phyloP scores from a whole-genome alignment of 2,329 filamentous ascomycete species.

The Aspergillus tamarii region DNA sequence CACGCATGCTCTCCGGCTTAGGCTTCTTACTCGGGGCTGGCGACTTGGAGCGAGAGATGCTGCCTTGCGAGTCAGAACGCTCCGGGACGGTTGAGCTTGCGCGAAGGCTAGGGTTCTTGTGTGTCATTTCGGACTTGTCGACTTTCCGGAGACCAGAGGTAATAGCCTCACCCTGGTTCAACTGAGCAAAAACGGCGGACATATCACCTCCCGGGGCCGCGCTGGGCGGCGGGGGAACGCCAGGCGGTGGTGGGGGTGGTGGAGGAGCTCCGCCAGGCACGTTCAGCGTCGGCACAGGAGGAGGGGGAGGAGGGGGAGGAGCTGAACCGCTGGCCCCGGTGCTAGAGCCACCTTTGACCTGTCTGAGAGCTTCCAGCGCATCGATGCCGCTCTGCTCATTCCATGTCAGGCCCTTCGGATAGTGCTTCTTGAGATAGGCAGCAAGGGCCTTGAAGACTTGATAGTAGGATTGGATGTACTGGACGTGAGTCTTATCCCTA shows the following conservation, averaged over 20 bases:
- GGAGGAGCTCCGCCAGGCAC: conserved; percentile 64
- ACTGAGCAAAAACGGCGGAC: conserved; percentile 84
- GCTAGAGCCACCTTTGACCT: conserved; percentile 49
- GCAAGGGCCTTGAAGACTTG: conserved; percentile 81
- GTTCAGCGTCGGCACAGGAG: conserved; percentile 49
- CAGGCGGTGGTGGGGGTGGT: conserved; percentile 68
- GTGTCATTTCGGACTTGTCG: conserved; percentile 94
- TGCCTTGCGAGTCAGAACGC: conserved; percentile 56
- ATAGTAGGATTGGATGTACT: conserved; percentile 94
- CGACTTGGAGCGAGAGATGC: conserved; percentile 70
- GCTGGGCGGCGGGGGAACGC: conserved; percentile 58
- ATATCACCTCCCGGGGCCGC: conserved; percentile 61
- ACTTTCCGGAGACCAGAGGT: conserved; percentile 91
- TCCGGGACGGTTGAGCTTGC: conserved; percentile 70
- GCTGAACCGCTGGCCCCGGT: conserved; percentile 39
- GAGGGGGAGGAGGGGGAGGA: conserved; percentile 55
- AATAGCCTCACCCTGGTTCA: conserved; percentile 87
- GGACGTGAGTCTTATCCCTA: conserved; percentile 77
- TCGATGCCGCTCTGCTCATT: conserved; percentile 76
- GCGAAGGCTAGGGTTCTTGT: conserved; percentile 91
- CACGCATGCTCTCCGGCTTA: conserved; percentile 82
- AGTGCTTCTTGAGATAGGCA: conserved; percentile 40
- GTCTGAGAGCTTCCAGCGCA: conserved; percentile 69
- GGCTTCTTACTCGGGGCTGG: conserved; percentile 86
- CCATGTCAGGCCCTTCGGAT: conserved; percentile 51